Evolutionary conservation across 805 yeast species (phyloP).

Genomic region (Lachancea cidri): DNA sequence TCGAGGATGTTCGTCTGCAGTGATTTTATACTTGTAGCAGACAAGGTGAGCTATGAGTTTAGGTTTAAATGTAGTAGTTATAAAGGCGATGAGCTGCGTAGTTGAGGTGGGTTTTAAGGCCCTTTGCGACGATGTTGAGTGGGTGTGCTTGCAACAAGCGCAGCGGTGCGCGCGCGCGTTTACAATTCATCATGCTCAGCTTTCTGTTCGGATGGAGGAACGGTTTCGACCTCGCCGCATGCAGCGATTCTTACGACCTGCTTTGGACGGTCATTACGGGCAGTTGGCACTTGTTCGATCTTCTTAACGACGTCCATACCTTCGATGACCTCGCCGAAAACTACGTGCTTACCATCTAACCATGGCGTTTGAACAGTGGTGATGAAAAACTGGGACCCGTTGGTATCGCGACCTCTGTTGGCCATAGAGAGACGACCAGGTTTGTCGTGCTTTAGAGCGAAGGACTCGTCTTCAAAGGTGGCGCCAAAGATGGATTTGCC

Average conservation of each 20-base stretch:
- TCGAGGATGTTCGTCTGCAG: not conserved
- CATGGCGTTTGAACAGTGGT: constrained; percentile 79
- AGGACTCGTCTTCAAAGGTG: constrained; percentile 66
- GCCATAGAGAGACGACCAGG: constrained; percentile 75
- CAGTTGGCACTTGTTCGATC: constrained; percentile 70
- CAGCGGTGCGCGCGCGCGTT: not conserved
- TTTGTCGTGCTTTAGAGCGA: constrained; percentile 59
- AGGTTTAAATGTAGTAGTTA: too few relatives aligned
- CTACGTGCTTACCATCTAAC: constrained; percentile 94
- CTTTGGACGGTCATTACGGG: constrained; percentile 65
- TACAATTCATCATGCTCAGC: constrained; percentile 10
- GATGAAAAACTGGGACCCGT: constrained; percentile 93
- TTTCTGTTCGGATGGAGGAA: constrained; percentile 11
- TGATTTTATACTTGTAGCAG: not conserved
- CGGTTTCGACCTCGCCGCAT: constrained; percentile 57
- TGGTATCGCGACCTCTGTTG: constrained; percentile 72
- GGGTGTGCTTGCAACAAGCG: too few relatives aligned
- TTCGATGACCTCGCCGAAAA: constrained; percentile 87
- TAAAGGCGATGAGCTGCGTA: too few relatives aligned
- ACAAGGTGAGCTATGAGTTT: too few relatives aligned
- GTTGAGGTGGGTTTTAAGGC: too few relatives aligned
- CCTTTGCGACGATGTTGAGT: too few relatives aligned
- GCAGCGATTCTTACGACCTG: constrained; percentile 58
- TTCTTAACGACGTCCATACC: constrained; percentile 78
- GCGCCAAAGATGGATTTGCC: constrained; percentile 71